Evolutionary conservation across 352 stramenopile species (phyloP), one percentile per base, ranked within the genome.

Genomic region (Pythium scleroteichum): DNA sequence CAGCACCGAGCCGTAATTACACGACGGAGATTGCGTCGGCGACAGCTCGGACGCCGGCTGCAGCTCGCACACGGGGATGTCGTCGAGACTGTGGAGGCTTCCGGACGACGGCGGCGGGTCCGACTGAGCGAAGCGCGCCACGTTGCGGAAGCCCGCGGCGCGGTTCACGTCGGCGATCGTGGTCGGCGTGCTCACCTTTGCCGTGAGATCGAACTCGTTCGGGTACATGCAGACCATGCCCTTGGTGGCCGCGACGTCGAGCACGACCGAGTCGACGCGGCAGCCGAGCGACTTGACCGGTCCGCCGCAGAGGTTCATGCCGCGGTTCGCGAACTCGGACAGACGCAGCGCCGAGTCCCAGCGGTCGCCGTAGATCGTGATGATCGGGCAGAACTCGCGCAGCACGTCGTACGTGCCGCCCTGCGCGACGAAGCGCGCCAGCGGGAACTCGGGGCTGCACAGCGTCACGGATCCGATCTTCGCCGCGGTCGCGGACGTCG

Each of bases 361-460:
- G 12, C 35, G 32, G 53, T 89, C 79, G 16, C 75, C 79, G 29
- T 88, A 74, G 16, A 89, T 49, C 16, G 77, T 88, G 42, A 89
- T 75, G 12, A 68, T 48, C 3, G 59, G 35, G 29, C 62, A 73
- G 24, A 83, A 71, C 45, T 71, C 60, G 0, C 72, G 71, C 7
- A 85, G 62, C 17, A 62, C 52, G 16, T 66, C 49, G 38, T 82
- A 89, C 6, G 57, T 67, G 22, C 66, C 66, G 17, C 47, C 73
- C 19, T 64, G 55, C 19, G 78, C 62, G 20, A 66, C 49, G 41
- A 88, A 89, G n/a, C 61, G 59, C 3, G 53, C 26, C n/a, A 83
- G 47, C 3, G 76, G 74, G 53, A 79, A 89, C 44, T 88, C 78
- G 16, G 79, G 75, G 48, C 82, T 89, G 22, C 83, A 71, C 35